Conservation (phyloP, 2,329 filamentous ascomycete genomes). For the Aspergillus proliferans region DNA sequence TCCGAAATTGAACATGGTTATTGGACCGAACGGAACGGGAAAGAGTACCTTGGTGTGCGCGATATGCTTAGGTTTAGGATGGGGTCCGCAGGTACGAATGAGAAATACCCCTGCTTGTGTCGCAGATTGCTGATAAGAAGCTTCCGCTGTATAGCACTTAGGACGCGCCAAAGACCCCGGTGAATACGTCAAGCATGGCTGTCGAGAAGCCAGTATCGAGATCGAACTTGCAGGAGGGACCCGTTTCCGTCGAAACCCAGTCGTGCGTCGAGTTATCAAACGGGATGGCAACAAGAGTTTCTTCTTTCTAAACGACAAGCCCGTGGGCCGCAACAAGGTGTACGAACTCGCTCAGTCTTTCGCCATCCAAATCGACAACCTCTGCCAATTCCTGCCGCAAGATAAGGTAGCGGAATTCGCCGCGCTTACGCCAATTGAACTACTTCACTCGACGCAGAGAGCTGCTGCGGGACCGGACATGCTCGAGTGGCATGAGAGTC, state of each 20-base stretch:
- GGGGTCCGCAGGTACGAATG: constrained; percentile 55
- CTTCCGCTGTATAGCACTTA: constrained; percentile 50
- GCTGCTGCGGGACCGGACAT: constrained; percentile 80
- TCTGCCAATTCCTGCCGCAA: constrained; percentile 95
- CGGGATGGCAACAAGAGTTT: constrained; percentile 73
- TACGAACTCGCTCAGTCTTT: constrained; percentile 62
- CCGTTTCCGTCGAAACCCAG: constrained; percentile 54
- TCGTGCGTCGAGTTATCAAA: constrained; percentile 70
- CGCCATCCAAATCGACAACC: constrained; percentile 92
- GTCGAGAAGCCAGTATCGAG: constrained; percentile 71
- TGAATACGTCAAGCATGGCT: constrained; percentile 91
- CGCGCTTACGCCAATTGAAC: constrained; percentile 69
- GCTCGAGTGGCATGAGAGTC: constrained; percentile 66
- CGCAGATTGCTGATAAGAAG: background rate
- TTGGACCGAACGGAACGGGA: constrained; percentile 96
- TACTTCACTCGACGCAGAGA: constrained; percentile 78
- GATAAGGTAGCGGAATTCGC: constrained; percentile 95
- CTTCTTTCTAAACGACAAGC: constrained; percentile 70
- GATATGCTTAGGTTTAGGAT: constrained; percentile 88
- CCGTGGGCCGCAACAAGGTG: constrained; percentile 56
- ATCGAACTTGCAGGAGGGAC: constrained; percentile 72
- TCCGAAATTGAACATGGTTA: constrained; percentile 94
- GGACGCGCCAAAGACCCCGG: constrained; percentile 78
- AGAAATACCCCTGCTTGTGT: background rate
- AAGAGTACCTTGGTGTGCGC: constrained; percentile 97